Base-by-base conservation (phyloP, 2,329 filamentous ascomycete genomes). In the Ceratocystis lukuohia region DNA sequence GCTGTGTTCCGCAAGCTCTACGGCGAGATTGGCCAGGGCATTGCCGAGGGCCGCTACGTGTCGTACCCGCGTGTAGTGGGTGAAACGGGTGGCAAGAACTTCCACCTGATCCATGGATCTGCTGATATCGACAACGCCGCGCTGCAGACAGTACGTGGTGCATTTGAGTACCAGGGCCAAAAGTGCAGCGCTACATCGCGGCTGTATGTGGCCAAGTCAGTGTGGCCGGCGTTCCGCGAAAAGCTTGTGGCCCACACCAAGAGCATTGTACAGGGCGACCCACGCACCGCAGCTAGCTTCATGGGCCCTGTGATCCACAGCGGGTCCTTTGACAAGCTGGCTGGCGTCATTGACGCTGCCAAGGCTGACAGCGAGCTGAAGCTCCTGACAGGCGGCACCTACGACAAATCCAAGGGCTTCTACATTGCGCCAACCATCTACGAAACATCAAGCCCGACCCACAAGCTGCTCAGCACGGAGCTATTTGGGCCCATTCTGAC, bases 1-100 rank as follows among this genome's bases (percentile, higher is more conserved):
- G 85, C 86, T 62, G 89, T 97, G 37, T 96, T 97, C 85, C 87
- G 91, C 69, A 85, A 86, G 73, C 80, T 97, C 12, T 96, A 95
- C 75, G 90, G 90, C 20, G 84, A 90, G 75, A 96, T 96, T 72
- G 89, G 90, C 10, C 80, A 83, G 69, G 89, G 89, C 50, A 87
- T 95, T 22, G 88, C 89, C 4, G 85, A 91, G 72, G 90, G 88
- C 69, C 88, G 84, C 68, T 97, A 96, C 78, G 80, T 81, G 69
- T 86, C 88, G 71, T 97, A 96, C 77, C 91, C 91, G 59, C 87
- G 91, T 71, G 88, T 96, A 70, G 89, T 96, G 3, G 91, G 90
- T 68, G 91, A 96, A 80, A 96, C 91, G 33, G 90, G 91, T 68
- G 91, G 91, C 74, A 96, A 96, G 84, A 96, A 96, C 80, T 96